Evolutionary conservation across 495 filamentous ascomycete species (phyloP).

Genomic region (Sphaerosporella brunnea): DNA sequence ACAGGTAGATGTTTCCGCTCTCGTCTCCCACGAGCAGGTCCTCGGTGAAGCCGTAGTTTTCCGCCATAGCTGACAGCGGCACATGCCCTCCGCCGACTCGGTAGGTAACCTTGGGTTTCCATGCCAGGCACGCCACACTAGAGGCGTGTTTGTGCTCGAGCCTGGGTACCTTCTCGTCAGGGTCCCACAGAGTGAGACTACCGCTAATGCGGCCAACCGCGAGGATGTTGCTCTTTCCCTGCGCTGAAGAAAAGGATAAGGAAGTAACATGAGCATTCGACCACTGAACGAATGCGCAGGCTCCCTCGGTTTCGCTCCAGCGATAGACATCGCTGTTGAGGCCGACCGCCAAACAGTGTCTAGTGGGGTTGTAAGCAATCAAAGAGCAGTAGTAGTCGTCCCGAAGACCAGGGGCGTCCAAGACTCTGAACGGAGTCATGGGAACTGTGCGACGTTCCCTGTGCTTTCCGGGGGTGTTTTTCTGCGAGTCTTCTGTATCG

Average conservation of each 20-base stretch:
- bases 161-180: constrained; percentile 41
- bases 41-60: constrained; percentile 31
- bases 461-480: neutral
- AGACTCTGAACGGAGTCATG: constrained; percentile 32
- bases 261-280: constrained; percentile 50
- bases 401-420: constrained; percentile 71
- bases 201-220: constrained; percentile 66
- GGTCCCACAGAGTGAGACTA: constrained; percentile 41
- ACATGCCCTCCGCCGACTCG: constrained; percentile 1
- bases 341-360: constrained; percentile 66
- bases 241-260: constrained; percentile 66
- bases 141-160: constrained; percentile 55
- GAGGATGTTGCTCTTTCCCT: constrained; percentile 61
- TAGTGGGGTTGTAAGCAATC: constrained; percentile 61
- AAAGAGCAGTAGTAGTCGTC: constrained; percentile 95
- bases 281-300: constrained; percentile 27
- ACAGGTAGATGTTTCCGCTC: constrained; percentile 68
- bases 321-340: constrained; percentile 62
- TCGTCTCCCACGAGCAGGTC: constrained; percentile 84
- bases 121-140: constrained; percentile 61
- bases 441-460: constrained; percentile 5
- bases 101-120: constrained; percentile 33
- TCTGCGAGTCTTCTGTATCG: neutral
- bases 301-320: constrained; percentile 60
- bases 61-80: neutral